Percentiles rank a stretch among this genome's conserved stretches.
phyloP scores from a whole-genome alignment of 768 basidiomycete species.

The Boletus speciosus region DNA sequence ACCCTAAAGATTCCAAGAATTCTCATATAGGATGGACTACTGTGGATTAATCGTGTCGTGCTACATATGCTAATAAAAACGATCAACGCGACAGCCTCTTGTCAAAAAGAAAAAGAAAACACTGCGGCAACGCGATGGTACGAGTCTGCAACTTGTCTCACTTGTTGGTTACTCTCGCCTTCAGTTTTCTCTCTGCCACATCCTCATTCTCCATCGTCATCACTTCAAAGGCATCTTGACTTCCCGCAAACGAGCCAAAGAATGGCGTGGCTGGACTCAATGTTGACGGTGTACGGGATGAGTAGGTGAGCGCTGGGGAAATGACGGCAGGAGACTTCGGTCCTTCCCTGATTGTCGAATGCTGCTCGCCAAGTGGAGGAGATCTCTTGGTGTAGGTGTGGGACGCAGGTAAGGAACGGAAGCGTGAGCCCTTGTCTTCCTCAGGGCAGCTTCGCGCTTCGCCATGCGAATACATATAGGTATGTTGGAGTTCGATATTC shows the following conservation, averaged over 20 bases:
- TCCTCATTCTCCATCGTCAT: conserved; percentile 23
- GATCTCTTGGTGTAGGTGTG: conserved; percentile 12
- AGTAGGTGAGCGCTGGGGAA: conserved; percentile 67
- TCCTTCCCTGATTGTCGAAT: conserved; percentile 26
- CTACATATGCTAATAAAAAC: conserved; percentile 6
- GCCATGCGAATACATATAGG: conserved; percentile 26
- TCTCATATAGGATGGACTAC: background rate
- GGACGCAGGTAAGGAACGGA: conserved; percentile 9
- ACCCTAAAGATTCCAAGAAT: no score
- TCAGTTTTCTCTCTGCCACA: conserved; percentile 23
- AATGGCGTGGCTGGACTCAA: conserved; percentile 72
- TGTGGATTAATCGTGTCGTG: background rate
- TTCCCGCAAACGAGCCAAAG: conserved; percentile 51
- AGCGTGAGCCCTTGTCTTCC: conserved; percentile 4
- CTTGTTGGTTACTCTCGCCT: conserved; percentile 15
- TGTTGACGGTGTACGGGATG: conserved; percentile 60
- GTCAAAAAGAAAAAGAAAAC: conserved; percentile 8
- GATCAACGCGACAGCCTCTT: conserved; percentile 5
- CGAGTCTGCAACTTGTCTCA: conserved; percentile 3
- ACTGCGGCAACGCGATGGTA: background rate
- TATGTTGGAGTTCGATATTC: conserved; percentile 13
- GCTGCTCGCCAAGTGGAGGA: conserved; percentile 12
- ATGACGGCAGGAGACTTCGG: conserved; percentile 51
- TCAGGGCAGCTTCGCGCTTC: conserved; percentile 2
- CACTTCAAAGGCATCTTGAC: conserved; percentile 31